Conservation (phyloP, 2,329 filamentous ascomycete genomes). For the Ascochyta rabiei region DNA sequence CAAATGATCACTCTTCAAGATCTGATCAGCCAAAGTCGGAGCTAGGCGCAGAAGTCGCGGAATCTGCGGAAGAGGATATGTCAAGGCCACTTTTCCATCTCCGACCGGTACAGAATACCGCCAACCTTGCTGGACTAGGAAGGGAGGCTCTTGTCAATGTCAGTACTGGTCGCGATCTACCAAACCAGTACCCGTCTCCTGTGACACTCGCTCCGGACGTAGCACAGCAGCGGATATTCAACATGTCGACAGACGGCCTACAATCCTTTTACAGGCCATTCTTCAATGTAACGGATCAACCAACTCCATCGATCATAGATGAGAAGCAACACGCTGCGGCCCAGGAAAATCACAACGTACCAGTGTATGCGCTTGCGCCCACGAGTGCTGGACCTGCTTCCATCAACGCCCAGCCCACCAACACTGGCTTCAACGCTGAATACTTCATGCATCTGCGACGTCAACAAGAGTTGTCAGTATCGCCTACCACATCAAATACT, state of each 20-base stretch:
- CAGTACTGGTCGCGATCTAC: not conserved
- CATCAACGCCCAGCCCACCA: not conserved
- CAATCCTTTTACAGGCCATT: not conserved
- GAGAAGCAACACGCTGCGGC: not conserved
- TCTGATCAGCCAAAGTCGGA: no score
- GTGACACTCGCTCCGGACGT: not conserved
- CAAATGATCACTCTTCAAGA: no score
- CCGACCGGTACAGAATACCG: no score
- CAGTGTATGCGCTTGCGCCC: not conserved
- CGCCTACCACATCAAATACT: not conserved
- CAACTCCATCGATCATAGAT: not conserved
- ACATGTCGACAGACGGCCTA: not conserved
- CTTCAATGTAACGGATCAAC: not conserved
- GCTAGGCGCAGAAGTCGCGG: no score
- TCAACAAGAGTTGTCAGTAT: not conserved
- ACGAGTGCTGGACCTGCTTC: not conserved
- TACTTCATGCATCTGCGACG: constrained; percentile 2
- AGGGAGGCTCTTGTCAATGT: no score
- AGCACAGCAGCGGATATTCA: not conserved
- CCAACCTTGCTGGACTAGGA: no score
- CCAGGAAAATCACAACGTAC: not conserved
- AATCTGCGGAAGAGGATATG: no score
- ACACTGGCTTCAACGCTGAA: not conserved
- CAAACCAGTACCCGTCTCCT: not conserved
- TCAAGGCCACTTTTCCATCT: no score